Evolutionary conservation across 2,329 filamentous ascomycete species (phyloP), one percentile per base, ranked within the genome.

Genomic region (Xylariaceae sp.): DNA sequence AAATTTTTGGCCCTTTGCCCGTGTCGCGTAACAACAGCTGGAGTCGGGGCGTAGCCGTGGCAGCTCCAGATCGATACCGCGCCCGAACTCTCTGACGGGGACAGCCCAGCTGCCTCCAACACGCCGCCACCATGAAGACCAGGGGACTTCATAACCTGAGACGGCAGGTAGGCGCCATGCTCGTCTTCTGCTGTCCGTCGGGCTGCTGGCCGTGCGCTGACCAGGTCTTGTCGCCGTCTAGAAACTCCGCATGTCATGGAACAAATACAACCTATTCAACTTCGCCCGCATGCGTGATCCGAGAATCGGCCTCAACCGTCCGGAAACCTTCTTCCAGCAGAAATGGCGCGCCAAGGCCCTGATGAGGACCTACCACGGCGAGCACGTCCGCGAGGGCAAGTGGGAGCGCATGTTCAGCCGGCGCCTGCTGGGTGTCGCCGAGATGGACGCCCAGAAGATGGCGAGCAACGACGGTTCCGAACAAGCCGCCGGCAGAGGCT

Each of bases 211-310:
- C 7, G 6, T 31, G 30, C 30, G 24, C 41, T 41, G 27, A 40
- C 35, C 13, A 15, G 14, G 33, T 23, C 18, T 15, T 14, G n/a
- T 22, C 25, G 11, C 27, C 30, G 17, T 40, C 34, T 57, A 96
- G 89, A 93, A 87, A 83, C 60, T 94, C 60, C 83, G 90, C 52
- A 85, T 92, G 69, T 87, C 88, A 68, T 95, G 90, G 92, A 94
- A 87, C 70, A 94, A 94, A 67, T 88, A 87, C 71, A 94, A 94
- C 57, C 72, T 98, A 44, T 98, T 85, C 76, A 95, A 95, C 64
- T 65, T 98, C 45, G 65, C 68, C 32, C 72, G 74, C 46, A 53
- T 75, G 21, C 61, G 51, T 27, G 52, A 59, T 2, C 74, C 71
- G 13, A 55, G 49, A 12, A 60, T 65, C 38, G 53, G 48, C 41